A percentile compares a stretch with the other conserved stretches of the same genome.
Conservation (phyloP, 805 yeast species). For the Saccharomycopsis olivae region DNA sequence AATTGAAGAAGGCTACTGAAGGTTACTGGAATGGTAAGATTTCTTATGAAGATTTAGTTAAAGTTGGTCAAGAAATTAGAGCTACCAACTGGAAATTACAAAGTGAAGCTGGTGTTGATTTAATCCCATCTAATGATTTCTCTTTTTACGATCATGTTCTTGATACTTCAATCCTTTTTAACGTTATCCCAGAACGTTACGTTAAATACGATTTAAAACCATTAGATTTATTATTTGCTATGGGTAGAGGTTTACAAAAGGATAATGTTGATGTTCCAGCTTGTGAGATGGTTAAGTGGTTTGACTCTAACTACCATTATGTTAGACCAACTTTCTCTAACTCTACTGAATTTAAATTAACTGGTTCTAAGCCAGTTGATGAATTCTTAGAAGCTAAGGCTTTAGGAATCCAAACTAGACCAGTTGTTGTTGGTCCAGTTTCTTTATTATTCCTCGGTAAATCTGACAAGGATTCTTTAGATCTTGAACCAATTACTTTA, state of each 20-base stretch:
- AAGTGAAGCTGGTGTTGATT: constrained; percentile 92
- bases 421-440: constrained; percentile 93
- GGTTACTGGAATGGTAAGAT: constrained; percentile 98
- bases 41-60: constrained; percentile 73
- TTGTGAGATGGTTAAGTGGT: constrained; percentile 99
- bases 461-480: constrained; percentile 96
- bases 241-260: constrained; percentile 99
- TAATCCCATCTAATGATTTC: constrained; percentile 96
- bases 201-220: constrained; percentile 80
- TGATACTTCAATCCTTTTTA: constrained; percentile 86
- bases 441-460: constrained; percentile 93
- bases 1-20: constrained; percentile 97
- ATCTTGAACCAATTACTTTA: constrained; percentile 84
- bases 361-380: constrained; percentile 92
- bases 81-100: constrained; percentile 97
- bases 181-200: constrained; percentile 95
- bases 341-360: constrained; percentile 91
- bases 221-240: constrained; percentile 90
- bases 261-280: constrained; percentile 98
- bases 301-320: constrained; percentile 98
- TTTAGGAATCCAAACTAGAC: constrained; percentile 94
- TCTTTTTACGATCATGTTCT: constrained; percentile 96
- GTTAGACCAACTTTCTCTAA: constrained; percentile 98
- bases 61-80: constrained; percentile 93
- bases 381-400: constrained; percentile 97